A percentile compares a stretch with the other conserved stretches of the same genome.
phyloP scores from a whole-genome alignment of 345 rosid genomes.

The Barbarea vulgaris region DNA sequence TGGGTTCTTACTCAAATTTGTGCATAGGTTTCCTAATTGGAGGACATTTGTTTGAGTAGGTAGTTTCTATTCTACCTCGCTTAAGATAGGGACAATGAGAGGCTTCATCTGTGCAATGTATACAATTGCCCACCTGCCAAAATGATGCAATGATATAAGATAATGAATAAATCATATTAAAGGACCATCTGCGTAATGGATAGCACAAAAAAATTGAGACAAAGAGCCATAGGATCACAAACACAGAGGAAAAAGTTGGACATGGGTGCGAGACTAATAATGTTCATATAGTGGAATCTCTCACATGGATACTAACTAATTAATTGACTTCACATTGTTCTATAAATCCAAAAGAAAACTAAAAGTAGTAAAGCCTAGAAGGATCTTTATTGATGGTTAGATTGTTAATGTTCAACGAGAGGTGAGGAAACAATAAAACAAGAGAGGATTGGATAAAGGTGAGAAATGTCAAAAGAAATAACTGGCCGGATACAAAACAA shows the following conservation, averaged over 20 bases:
- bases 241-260: not conserved
- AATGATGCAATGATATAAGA: conserved; percentile 9
- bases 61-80: conserved; percentile 69
- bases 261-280: not conserved
- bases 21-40: conserved; percentile 7
- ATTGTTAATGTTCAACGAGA: not conserved
- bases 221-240: not conserved
- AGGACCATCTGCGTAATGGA: not conserved
- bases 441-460: not conserved
- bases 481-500: not conserved
- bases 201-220: not conserved
- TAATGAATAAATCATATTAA: not conserved
- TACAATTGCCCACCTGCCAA: conserved; percentile 94
- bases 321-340: not conserved
- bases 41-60: conserved; percentile 23
- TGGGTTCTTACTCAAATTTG: conserved; percentile 20
- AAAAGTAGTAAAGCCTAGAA: conserved; percentile 1
- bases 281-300: not conserved
- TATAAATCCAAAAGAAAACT: not conserved
- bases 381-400: not conserved
- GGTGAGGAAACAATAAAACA: not conserved
- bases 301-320: not conserved
- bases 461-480: not conserved
- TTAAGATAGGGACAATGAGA: conserved; percentile 89
- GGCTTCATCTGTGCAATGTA: conserved; percentile 98